Conservation (phyloP, 257 asterid genomes). For the Solanum microdontum region DNA sequence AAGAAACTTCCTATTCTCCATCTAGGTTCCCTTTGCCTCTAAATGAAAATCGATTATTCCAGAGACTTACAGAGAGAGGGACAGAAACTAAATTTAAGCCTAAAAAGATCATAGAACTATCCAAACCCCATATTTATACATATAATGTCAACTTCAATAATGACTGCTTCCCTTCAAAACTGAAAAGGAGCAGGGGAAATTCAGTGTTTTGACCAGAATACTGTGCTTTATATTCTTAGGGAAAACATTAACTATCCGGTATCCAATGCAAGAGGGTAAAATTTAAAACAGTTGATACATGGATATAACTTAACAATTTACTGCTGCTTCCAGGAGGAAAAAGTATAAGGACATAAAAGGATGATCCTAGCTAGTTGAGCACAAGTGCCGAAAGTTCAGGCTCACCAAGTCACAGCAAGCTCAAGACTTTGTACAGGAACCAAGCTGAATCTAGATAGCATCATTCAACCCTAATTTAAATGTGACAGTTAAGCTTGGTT, state of each 20-base stretch:
- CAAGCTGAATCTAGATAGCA: not conserved
- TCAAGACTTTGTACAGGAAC: not conserved
- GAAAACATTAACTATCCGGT: not conserved
- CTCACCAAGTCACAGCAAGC: not conserved
- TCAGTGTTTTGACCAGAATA: not conserved
- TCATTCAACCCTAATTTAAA: not conserved
- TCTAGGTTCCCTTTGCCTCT: not conserved
- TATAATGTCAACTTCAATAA: not conserved
- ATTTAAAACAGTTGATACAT: not conserved
- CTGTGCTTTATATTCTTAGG: not conserved
- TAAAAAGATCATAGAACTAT: not conserved
- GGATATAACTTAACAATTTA: not conserved
- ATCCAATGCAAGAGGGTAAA: not conserved
- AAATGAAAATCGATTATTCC: not conserved
- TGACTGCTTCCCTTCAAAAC: not conserved
- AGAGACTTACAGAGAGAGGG: not conserved
- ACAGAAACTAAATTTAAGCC: not conserved
- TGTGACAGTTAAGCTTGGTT: not conserved
- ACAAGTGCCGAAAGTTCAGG: not conserved
- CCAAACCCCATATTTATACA: not conserved
- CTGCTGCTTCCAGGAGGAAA: not conserved
- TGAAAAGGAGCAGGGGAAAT: not conserved
- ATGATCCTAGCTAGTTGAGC: not conserved
- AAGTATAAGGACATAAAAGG: not conserved
- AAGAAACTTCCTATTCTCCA: not conserved